These are phyloP conservation scores for Aspergillus fischeri DNA, from an alignment of 2,329 filamentous ascomycete species.

Conservation along the genomic window DNA sequence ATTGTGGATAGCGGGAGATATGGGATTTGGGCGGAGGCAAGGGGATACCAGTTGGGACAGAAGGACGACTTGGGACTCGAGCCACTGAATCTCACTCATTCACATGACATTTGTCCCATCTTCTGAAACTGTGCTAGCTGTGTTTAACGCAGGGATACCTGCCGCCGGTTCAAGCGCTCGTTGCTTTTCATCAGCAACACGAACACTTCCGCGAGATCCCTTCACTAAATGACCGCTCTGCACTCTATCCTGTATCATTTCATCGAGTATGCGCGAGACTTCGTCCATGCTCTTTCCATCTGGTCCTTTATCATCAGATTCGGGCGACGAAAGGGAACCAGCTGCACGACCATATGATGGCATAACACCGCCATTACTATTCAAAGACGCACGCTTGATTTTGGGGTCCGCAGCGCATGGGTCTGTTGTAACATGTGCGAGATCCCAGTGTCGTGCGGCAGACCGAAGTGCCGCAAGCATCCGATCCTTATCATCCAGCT, in stretches of 20 bases:
- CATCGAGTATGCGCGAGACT: constrained; percentile 88
- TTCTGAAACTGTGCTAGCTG: constrained; percentile 14
- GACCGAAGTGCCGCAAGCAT: constrained; percentile 86
- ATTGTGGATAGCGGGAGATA: background rate
- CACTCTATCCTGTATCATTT: constrained; percentile 90
- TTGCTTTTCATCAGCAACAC: constrained; percentile 47
- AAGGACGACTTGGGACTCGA: background rate
- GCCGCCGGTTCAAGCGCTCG: constrained; percentile 27
- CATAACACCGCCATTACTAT: constrained; percentile 27
- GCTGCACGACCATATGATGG: constrained; percentile 22
- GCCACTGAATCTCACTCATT: background rate
- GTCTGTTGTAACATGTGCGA: constrained; percentile 58
- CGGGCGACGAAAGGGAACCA: constrained; percentile 29
- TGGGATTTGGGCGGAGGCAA: background rate
- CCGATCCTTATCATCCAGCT: constrained; percentile 88
- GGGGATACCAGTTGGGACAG: background rate
- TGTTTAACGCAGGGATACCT: constrained; percentile 23
- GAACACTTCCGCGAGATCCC: constrained; percentile 63
- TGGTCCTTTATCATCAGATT: constrained; percentile 31
- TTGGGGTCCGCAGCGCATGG: constrained; percentile 29
- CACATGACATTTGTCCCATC: background rate
- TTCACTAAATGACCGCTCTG: constrained; percentile 70
- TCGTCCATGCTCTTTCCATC: constrained; percentile 74
- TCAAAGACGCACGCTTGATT: constrained; percentile 23
- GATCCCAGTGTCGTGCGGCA: constrained; percentile 79